Evolutionary conservation across 164 flowering plant species (phyloP), one percentile per base, ranked within the genome.

Genomic region (Nymphaea thermarum): DNA sequence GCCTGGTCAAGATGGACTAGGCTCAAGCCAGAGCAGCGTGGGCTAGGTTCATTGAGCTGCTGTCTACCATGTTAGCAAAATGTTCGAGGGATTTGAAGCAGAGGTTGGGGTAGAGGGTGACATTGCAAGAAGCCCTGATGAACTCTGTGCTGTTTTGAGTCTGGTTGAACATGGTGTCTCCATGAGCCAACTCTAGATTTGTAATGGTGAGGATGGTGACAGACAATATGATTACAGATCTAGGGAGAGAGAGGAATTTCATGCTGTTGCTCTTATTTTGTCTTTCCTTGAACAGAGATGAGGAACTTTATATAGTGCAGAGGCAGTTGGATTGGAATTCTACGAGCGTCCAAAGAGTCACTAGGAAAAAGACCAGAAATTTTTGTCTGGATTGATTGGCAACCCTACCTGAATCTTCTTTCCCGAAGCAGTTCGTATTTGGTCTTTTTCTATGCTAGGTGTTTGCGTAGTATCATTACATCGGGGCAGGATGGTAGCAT

Each of bases 101-200:
- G 68, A 82, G 70, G 36, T 80, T 83, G 0, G 91, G 89, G 68
- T 89, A 91, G 5, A 83, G 69, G 0, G 96, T 91, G 17, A 82
- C 75, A 76, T 61, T 62, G 85, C 98, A 91, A 74, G 86, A 86
- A 3, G 80, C 66, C 10, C 88, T 93, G 84, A 89, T 86, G 88
- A 83, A 91, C 5, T 83, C 86, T 2, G 77, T 36, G 74, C 66
- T 65, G 68, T n/a, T 61, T 8, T 36, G 55, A 47, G 55, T 47
- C 55, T 47, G 55, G 55, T 12, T 47, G 55, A 47, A 47, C 2
- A 12, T 47, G 7, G 55, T 47, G 12, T 2, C 12, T 12, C 55
- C 55, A 4, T 47, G 3, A 47, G 5, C 12, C 55, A 12, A 47
- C 12, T 7, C 55, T 5, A 12, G 12, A 47, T 47, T 47, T 2